phyloP scores from a whole-genome alignment of 2,329 filamentous ascomycete genomes.

The Alternaria sp. region DNA sequence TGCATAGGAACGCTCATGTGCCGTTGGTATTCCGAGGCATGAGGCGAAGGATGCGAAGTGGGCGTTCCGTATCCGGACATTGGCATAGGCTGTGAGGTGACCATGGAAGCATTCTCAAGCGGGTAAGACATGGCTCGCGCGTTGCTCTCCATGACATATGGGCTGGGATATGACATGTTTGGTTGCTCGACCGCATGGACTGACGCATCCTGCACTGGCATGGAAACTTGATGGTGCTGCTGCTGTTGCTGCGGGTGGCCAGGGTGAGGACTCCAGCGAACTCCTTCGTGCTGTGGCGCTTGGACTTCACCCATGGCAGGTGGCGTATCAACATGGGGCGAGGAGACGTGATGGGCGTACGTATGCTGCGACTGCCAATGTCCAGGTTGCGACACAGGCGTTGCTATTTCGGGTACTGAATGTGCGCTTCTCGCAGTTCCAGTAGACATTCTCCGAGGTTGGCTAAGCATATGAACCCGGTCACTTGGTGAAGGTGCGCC shows the following conservation, averaged over 20 bases:
- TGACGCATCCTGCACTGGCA: constrained; percentile 45
- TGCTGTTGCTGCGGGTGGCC: constrained; percentile 48
- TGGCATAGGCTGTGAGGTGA: constrained; percentile 49
- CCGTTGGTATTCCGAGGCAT: constrained; percentile 49
- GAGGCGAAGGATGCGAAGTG: constrained; percentile 49
- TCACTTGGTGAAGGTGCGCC: constrained; percentile 52
- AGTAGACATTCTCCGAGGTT: constrained; percentile 49
- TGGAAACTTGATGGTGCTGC: constrained; percentile 45
- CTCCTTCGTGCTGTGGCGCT: constrained; percentile 38
- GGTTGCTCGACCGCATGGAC: constrained; percentile 42
- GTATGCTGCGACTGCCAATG: constrained; percentile 50
- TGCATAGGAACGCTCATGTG: constrained; percentile 51
- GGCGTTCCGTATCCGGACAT: constrained; percentile 51
- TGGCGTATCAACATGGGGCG: constrained; percentile 47
- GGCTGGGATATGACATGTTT: constrained; percentile 46
- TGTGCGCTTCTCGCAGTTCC: constrained; percentile 50
- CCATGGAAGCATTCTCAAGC: constrained; percentile 48
- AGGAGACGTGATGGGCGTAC: constrained; percentile 45
- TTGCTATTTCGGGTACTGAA: constrained; percentile 49
- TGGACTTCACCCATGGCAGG: constrained; percentile 42
- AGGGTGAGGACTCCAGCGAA: constrained; percentile 48
- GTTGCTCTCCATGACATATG: constrained; percentile 51
- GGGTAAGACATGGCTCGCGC: constrained; percentile 52
- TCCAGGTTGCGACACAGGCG: constrained; percentile 47
- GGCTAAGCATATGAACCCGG: constrained; percentile 51